phyloP scores from a whole-genome alignment of 768 basidiomycete genomes.

The Dioszegia aurantiaca region DNA sequence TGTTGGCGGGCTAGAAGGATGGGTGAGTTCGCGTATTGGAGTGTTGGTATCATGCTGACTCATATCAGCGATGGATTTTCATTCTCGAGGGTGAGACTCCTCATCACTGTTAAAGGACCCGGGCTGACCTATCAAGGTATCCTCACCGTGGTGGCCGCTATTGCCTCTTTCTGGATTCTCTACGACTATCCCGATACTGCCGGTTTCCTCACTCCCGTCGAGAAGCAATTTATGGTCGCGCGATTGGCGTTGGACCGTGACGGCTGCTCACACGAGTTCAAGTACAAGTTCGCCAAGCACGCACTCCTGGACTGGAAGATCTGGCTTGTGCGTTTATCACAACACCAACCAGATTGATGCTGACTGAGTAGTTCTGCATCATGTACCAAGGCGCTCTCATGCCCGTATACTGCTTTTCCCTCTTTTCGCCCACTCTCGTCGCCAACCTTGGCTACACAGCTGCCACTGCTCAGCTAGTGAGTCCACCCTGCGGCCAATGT shows the following conservation, averaged over 20 bases:
- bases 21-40: conserved; percentile 56
- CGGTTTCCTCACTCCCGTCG: conserved; percentile 67
- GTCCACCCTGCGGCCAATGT: not conserved
- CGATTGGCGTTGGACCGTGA: conserved; percentile 25
- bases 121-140: conserved; percentile 8
- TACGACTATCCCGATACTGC: conserved; percentile 81
- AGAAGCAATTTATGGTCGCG: conserved; percentile 42
- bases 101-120: conserved; percentile 28
- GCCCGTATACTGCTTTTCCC: conserved; percentile 31
- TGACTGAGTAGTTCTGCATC: conserved; percentile 5
- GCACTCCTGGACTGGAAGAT: conserved; percentile 32
- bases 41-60: not conserved
- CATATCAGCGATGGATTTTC: conserved; percentile 49
- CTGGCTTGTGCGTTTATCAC: conserved; percentile 15
- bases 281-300: conserved; percentile 30
- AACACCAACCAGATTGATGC: not conserved
- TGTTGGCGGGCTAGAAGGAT: conserved; percentile 58
- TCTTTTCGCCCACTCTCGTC: conserved; percentile 31
- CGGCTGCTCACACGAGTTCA: conserved; percentile 26
- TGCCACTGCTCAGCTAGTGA: conserved; percentile 27
- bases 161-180: conserved; percentile 68
- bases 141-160: conserved; percentile 19
- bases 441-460: conserved; percentile 37
- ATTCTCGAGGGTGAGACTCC: conserved; percentile 44
- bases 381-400: conserved; percentile 30